phyloP scores from a whole-genome alignment of 441 rosid genomes.

The Kokia cookei region DNA sequence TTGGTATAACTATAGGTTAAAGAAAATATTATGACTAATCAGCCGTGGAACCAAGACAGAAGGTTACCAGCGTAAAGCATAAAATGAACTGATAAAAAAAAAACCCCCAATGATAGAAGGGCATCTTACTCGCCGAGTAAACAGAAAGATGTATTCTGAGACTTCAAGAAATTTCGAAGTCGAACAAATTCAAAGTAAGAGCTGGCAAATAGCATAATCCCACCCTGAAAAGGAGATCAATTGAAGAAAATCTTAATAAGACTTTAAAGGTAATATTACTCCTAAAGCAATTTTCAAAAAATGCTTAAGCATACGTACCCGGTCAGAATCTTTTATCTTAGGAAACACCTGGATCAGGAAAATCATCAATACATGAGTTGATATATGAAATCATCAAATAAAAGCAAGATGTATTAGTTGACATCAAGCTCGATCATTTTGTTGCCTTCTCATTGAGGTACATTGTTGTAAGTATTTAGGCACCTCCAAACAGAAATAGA shows the following conservation, averaged over 20 bases:
- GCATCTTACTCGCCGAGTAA: conserved; percentile 77
- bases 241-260: not conserved
- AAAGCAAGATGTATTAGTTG: not conserved
- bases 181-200: conserved; percentile 88
- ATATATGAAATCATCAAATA: conserved; percentile 9
- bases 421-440: not conserved
- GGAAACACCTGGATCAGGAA: conserved; percentile 76
- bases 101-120: not conserved
- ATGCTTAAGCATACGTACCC: conserved; percentile 38
- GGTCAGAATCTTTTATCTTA: conserved; percentile 80
- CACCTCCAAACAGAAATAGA: not conserved
- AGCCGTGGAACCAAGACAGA: not conserved
- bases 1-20: conserved; percentile 52
- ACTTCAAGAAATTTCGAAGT: conserved; percentile 77
- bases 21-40: not conserved
- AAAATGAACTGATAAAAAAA: not conserved
- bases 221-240: conserved; percentile 52
- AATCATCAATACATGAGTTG: conserved; percentile 17
- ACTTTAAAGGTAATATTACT: not conserved
- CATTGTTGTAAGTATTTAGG: not conserved
- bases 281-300: not conserved
- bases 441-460: not conserved
- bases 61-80: not conserved
- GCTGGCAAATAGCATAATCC: conserved; percentile 76
- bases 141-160: conserved; percentile 89